Evolutionary conservation across 805 yeast genomes (phyloP), one percentile per base, ranked within the genome.

Genomic region (Zygoascus ofunaensis): DNA sequence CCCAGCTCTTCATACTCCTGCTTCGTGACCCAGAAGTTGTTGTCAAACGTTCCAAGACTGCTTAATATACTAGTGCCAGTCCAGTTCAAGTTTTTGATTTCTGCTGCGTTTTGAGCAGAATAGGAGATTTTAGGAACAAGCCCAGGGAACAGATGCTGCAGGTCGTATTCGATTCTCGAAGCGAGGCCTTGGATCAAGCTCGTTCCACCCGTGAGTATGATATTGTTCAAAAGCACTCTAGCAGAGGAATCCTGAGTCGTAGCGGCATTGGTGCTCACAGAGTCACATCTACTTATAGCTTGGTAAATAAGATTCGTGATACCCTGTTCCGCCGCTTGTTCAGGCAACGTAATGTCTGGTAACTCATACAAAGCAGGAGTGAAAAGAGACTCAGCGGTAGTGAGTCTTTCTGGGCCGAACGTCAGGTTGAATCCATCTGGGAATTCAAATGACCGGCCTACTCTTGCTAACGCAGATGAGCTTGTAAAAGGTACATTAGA

Each of bases 21-120:
- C 55, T 74, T 78, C 35, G 80, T 70, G 30, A 80, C 66, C 64
- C 80, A 80, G 66, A 41, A 41, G 74, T 45, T 67, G 43, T 71
- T 79, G 46, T 77, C 79, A 47, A 69, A 70, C 39, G 69, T 70
- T 40, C 80, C 75, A 69, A 77, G 71, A 37, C 74, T 71, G 12
- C 82, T 78, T 52, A 81, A 69, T 49, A 79, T 78, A 45, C 80
- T 74, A 0, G 87, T 86, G n/a, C 87, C 87, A 24, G 79, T 63
- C 87, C 87, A 80, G 20, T 74, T 68, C 41, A 80, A 76, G 50
- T 69, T 74, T 49, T 70, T 75, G 49, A 80, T 70, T 48, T 81
- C 87, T 55, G 63, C 58, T 4, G 66, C 52, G 43, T 63, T 68
- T 10, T 66, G 68, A 30, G 72, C 65, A 37, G 62, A 53, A 28